Evolutionary conservation across 345 rosid genomes (phyloP).

Genomic region (Salix viminalis): DNA sequence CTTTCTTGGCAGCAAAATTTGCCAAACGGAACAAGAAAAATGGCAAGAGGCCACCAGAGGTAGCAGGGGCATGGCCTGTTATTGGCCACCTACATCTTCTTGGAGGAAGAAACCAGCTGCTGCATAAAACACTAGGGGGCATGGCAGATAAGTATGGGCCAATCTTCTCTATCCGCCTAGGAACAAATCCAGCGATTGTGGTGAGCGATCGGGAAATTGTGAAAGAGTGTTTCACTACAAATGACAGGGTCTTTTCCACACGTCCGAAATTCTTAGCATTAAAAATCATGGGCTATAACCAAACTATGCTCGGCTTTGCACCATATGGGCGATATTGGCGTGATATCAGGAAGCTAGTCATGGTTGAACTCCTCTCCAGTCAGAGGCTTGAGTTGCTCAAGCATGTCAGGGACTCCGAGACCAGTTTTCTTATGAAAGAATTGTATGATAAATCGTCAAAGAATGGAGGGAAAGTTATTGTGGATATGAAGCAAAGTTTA

Average conservation of each 20-base stretch:
- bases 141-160: neutral
- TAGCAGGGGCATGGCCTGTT: neutral
- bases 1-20: too few relatives aligned
- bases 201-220: neutral
- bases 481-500: neutral
- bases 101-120: neutral
- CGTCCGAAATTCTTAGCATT: neutral
- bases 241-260: neutral
- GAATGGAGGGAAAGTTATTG: neutral
- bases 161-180: neutral
- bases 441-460: neutral
- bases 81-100: neutral
- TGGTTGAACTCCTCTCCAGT: neutral
- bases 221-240: conserved; percentile 1
- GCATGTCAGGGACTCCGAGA: neutral
- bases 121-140: neutral
- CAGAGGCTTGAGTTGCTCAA: neutral
- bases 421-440: neutral
- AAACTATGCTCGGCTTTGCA: neutral
- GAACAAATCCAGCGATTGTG: neutral
- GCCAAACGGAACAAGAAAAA: neutral
- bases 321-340: neutral
- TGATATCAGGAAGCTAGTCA: neutral
- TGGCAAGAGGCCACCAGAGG: neutral
- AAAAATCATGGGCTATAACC: neutral